Conservation (phyloP, 202 grass and related monocot species). For the Hordeum pubiflorum region DNA sequence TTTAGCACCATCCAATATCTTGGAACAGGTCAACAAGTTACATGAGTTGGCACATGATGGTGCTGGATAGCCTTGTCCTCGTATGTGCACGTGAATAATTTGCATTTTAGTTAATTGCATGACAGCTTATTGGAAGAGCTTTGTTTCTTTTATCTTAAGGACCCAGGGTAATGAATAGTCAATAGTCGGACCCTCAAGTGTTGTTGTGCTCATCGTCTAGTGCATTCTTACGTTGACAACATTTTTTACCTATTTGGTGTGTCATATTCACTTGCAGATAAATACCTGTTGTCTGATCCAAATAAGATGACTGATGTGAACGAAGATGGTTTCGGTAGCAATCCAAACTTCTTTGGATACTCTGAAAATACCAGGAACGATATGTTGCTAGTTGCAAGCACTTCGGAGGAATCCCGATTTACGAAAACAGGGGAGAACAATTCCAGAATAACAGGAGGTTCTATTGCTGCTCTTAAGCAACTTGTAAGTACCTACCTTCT, state of each 20-base stretch:
- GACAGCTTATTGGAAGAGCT: background rate
- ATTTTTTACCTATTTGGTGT: conserved; percentile 22
- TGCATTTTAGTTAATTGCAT: conserved; percentile 20
- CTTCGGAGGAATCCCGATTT: conserved; percentile 44
- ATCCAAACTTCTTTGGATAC: conserved; percentile 34
- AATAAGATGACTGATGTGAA: conserved; percentile 50
- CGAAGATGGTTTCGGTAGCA: conserved; percentile 55
- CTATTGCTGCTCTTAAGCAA: conserved; percentile 79
- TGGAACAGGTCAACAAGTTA: background rate
- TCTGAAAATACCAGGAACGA: conserved; percentile 30
- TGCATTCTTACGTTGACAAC: background rate
- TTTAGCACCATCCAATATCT: background rate
- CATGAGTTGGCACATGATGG: background rate
- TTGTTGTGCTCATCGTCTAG: background rate
- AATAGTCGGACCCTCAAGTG: too few relatives aligned
- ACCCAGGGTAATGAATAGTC: too few relatives aligned
- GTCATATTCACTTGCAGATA: conserved; percentile 54
- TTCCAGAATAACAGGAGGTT: conserved; percentile 34
- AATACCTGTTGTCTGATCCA: conserved; percentile 68
- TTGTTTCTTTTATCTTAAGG: background rate
- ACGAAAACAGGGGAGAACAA: conserved; percentile 32
- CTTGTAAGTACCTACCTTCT: conserved; percentile 55
- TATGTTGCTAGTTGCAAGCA: conserved; percentile 40
- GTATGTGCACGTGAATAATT: background rate
- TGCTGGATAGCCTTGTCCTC: background rate